These are phyloP conservation scores for Populus euphratica DNA, from an alignment of 345 rosid genomes.

Conservation along the genomic window DNA sequence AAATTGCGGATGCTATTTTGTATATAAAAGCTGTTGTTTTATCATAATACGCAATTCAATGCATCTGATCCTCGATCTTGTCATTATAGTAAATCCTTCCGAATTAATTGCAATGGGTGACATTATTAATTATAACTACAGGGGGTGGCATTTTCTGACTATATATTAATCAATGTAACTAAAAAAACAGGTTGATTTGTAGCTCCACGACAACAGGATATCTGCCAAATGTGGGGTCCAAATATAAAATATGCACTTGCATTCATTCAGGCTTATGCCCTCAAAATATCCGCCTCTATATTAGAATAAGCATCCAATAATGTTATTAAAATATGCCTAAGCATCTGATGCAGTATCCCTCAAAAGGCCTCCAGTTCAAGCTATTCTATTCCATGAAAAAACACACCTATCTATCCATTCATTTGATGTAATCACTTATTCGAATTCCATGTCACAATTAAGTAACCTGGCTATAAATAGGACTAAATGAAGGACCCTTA, in stretches of 20 bases:
- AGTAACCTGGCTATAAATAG: background rate
- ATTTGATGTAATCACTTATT: constrained; percentile 17
- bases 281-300: background rate
- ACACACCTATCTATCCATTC: background rate
- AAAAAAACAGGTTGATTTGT: background rate
- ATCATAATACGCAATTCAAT: background rate
- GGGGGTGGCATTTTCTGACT: background rate
- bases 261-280: background rate
- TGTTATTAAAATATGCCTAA: constrained; percentile 16
- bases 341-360: constrained; percentile 36
- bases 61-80: background rate
- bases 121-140: background rate
- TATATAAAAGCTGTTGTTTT: background rate
- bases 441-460: constrained; percentile 7
- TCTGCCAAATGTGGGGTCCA: no score
- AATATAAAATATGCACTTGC: background rate
- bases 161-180: background rate
- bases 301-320: constrained; percentile 33
- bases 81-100: background rate
- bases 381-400: constrained; percentile 31
- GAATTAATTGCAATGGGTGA: background rate
- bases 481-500: background rate
- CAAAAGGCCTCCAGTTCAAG: constrained; percentile 1
- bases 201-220: background rate
- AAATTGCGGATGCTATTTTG: background rate